Evolutionary conservation across 202 grass and related monocot genomes (phyloP).

Genomic region (Elaeis oleifera): DNA sequence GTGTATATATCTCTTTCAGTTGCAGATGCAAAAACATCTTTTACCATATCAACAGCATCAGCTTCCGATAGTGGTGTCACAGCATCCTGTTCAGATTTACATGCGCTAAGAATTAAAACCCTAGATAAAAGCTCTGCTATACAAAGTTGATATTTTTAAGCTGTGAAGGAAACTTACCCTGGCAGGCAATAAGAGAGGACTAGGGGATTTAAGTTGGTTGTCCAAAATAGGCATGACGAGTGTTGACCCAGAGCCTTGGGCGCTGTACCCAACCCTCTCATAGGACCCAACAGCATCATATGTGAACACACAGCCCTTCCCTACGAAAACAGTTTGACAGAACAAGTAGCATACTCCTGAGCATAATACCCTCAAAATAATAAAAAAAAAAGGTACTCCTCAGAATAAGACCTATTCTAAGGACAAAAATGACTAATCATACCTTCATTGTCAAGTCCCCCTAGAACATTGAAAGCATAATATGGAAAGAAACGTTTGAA

Average conservation of each 20-base stretch:
- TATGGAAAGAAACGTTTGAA: conserved; percentile 98
- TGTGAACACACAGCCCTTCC: conserved; percentile 93
- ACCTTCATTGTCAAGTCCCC: conserved; percentile 85
- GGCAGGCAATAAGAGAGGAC: too few relatives aligned
- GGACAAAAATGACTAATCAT: background rate
- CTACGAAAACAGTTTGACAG: conserved; percentile 18
- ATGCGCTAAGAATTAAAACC: background rate
- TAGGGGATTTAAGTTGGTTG: too few relatives aligned
- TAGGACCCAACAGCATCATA: conserved; percentile 98
- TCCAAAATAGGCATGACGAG: background rate
- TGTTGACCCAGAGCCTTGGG: conserved; percentile 69
- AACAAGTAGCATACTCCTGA: background rate
- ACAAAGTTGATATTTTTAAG: background rate
- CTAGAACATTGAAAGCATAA: conserved; percentile 86
- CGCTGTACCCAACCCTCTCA: conserved; percentile 82
- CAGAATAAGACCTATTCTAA: background rate
- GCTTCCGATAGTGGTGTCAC: conserved; percentile 82
- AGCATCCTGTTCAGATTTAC: conserved; percentile 53
- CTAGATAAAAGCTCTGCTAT: background rate
- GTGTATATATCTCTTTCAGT: conserved; percentile 99
- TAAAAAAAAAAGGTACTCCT: background rate
- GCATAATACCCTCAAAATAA: too few relatives aligned
- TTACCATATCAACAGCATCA: conserved; percentile 82
- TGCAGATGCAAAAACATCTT: conserved; percentile 97
- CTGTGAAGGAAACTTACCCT: background rate